A percentile compares a stretch with the other conserved stretches of the same genome.
Evolutionary conservation across 768 basidiomycete genomes (phyloP).

Genomic region (Amanita molliuscula): DNA sequence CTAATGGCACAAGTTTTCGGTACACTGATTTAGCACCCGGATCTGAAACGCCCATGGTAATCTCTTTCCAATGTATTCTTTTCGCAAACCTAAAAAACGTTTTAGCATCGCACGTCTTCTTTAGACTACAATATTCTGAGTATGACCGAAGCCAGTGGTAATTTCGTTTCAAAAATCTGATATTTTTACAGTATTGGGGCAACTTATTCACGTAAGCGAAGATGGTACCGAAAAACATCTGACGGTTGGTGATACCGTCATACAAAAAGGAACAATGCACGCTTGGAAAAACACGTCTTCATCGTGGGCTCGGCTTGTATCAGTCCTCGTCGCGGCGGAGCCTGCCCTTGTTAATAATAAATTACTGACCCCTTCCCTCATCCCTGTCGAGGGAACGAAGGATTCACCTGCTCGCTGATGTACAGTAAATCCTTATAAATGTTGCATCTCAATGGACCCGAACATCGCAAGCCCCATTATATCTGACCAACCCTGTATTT

Average conservation of each 20-base stretch:
- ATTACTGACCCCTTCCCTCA: conserved; percentile 23
- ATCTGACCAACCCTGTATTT: no score
- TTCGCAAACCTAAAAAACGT: not conserved
- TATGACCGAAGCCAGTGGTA: conserved; percentile 15
- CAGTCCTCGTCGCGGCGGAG: conserved; percentile 43
- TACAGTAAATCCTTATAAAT: not conserved
- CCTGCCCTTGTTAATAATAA: conserved; percentile 38
- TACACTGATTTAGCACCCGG: conserved; percentile 50
- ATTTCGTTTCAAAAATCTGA: not conserved
- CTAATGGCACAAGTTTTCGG: conserved; percentile 35
- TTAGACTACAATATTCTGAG: conserved; percentile 54
- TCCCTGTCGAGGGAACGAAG: conserved; percentile 3
- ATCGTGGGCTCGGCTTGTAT: conserved; percentile 41
- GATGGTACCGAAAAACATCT: conserved; percentile 44
- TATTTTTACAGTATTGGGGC: conserved; percentile 34
- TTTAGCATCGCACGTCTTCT: conserved; percentile 40
- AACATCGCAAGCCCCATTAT: no score
- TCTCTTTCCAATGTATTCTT: conserved; percentile 1
- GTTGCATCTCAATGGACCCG: no score
- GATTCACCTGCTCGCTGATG: not conserved
- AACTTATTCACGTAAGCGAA: conserved; percentile 44
- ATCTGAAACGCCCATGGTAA: conserved; percentile 36
- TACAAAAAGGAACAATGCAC: conserved; percentile 51
- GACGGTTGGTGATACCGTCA: conserved; percentile 44
- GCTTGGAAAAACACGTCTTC: conserved; percentile 50